Percentiles rank a stretch among this genome's conserved stretches.
Evolutionary conservation across 441 rosid species (phyloP).

Genomic region (Aquilaria agallochum): DNA sequence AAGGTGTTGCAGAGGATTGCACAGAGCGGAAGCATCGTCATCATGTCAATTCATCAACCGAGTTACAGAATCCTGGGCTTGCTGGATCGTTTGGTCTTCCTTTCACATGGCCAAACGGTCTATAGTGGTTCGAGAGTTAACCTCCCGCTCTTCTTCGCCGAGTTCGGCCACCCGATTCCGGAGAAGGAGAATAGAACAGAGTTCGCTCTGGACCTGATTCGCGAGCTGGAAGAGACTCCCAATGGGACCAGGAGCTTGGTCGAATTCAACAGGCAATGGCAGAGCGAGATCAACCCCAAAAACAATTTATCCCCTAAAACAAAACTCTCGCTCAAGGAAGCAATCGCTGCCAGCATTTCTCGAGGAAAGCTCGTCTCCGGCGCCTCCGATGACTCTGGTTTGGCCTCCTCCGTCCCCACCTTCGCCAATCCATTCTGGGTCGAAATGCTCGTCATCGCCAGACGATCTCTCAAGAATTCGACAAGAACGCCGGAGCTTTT

Average conservation of each 20-base stretch:
- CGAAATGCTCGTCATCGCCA: slow-evolving; percentile 72
- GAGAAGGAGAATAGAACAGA: slow-evolving; percentile 65
- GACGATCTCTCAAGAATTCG: slow-evolving; percentile 67
- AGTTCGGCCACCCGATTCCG: slow-evolving; percentile 64
- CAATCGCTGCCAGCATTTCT: slow-evolving; percentile 52
- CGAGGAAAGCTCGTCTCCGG: slow-evolving; percentile 70
- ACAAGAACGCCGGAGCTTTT: slow-evolving; percentile 73
- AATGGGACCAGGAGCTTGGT: slow-evolving; percentile 52
- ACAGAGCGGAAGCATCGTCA: slow-evolving; percentile 71
- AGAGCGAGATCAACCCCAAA: slow-evolving; percentile 20
- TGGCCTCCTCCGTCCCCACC: slow-evolving; percentile 43
- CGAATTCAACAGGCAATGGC: slow-evolving; percentile 61
- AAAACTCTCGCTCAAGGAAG: slow-evolving; percentile 43
- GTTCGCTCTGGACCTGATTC: slow-evolving; percentile 65
- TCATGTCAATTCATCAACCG: slow-evolving; percentile 72
- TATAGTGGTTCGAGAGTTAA: slow-evolving; percentile 45
- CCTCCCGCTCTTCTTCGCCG: slow-evolving; percentile 47
- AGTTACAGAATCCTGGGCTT: slow-evolving; percentile 64
- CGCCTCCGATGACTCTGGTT: slow-evolving; percentile 38
- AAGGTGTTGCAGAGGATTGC: slow-evolving; percentile 71
- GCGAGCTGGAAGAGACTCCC: slow-evolving; percentile 57
- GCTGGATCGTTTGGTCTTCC: slow-evolving; percentile 60
- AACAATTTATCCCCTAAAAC: slow-evolving; percentile 12
- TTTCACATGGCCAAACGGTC: slow-evolving; percentile 57
- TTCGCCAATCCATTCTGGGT: slow-evolving; percentile 79